Evolutionary conservation across 1,139 yeast genomes (phyloP), one percentile per base, ranked within the genome.

Genomic region (Groenewaldozyma auringiensis): DNA sequence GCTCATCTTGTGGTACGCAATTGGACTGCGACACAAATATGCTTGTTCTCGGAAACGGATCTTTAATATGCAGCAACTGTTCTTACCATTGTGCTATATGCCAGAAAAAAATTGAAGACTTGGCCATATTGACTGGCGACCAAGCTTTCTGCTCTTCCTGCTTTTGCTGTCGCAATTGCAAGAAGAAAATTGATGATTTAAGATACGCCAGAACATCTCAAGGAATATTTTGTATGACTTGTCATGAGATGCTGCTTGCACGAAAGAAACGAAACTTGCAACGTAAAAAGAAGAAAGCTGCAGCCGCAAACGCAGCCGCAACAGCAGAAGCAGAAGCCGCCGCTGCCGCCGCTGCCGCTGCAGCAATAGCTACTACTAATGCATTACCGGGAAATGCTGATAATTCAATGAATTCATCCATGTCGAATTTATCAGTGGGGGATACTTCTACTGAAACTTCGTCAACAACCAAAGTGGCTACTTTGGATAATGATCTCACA

Each of bases 121-220:
- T 89, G 68, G 98, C 98, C n/a, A 89, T 92, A 35, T 74, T 89
- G 41, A 88, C 97, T 1, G 96, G 96, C 20, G 94, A 69, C 54
- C 94, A 86, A 61, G 96, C 97, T 2, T 92, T 87, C 62, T 94
- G 98, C 64, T 80, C 95, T 4, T 75, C 76, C 43, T 92, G 98
- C 66, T 92, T 92, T 68, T 80, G 82, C 56, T 92, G 98, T 64
- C 79, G 95, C 45, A 82, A 87, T 53, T 92, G 98, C 68, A 84
- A 84, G 60, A 79, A 78, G 53, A 83, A 83, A 54, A 92, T 92
- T 51, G 95, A 86, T 59, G 96, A 92, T 64, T 70, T 89, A 55
- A 73, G 89, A 52, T 94, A 92, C 60, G 98, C 98, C 21, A 74
- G 95, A 60, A 92, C 98, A 0, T 82, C 94, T 40, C 89, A 85